These are phyloP conservation scores for Rhipidocladum racemiflorum DNA, from an alignment of 176 grass and related monocot genomes.

Conservation along the genomic window DNA sequence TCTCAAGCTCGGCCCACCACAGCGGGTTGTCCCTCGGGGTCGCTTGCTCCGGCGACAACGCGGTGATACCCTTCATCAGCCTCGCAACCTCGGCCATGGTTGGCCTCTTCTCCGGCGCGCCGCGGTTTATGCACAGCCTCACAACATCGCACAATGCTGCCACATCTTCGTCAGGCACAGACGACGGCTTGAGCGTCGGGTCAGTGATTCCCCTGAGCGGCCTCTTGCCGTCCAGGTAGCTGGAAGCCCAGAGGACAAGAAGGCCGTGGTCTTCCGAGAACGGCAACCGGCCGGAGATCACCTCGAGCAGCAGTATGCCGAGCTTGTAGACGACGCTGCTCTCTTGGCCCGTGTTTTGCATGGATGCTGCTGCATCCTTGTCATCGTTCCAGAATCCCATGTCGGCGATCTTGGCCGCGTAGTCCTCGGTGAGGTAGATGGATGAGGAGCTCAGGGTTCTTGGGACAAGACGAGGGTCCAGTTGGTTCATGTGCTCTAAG, in stretches of 20 bases:
- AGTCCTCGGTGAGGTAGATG: conserved; percentile 82
- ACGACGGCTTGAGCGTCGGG: conserved; percentile 47
- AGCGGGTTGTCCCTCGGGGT: conserved; percentile 54
- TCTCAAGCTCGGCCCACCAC: conserved; percentile 85
- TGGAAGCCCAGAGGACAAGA: conserved; percentile 79
- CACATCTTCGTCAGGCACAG: conserved; percentile 45
- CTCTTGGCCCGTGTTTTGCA: conserved; percentile 15
- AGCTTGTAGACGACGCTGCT: conserved; percentile 68
- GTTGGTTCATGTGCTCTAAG: conserved; percentile 57
- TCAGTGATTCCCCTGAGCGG: conserved; percentile 54
- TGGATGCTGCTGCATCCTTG: not conserved
- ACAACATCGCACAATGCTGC: conserved; percentile 55
- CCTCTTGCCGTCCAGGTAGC: conserved; percentile 73
- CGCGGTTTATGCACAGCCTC: conserved; percentile 43
- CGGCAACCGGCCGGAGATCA: conserved; percentile 71
- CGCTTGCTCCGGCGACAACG: conserved; percentile 39
- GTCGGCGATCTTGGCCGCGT: conserved; percentile 81
- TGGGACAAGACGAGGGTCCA: conserved; percentile 42
- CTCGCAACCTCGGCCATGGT: conserved; percentile 42
- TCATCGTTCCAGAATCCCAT: conserved; percentile 41
- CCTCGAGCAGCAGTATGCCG: conserved; percentile 72
- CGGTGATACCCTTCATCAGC: conserved; percentile 41
- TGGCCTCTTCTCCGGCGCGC: conserved; percentile 34
- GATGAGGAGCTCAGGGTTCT: conserved; percentile 61
- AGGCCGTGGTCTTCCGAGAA: conserved; percentile 70